Conservation (phyloP, 2,329 filamentous ascomycete genomes). For the Botrytis elliptica region DNA sequence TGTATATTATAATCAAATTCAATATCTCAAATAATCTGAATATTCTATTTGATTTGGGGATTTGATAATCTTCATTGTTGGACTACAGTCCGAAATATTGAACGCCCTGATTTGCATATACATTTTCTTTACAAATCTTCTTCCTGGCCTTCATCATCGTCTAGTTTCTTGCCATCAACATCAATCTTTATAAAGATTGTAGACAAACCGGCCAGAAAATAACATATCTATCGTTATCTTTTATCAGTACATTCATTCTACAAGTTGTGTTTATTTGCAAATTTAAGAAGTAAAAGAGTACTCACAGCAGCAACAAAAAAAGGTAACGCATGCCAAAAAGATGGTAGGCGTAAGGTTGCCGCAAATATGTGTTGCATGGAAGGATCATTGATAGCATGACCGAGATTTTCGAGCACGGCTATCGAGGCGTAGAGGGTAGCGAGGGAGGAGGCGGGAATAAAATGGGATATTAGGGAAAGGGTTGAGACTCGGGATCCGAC, state of each 20-base stretch:
- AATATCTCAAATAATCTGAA: too few species aligned
- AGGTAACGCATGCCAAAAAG: constrained; percentile 34
- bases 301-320: constrained; percentile 39
- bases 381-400: constrained; percentile 37
- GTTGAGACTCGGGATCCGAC: constrained; percentile 36
- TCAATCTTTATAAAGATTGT: constrained; percentile 7
- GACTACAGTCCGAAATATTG: too few species aligned
- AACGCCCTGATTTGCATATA: too few species aligned
- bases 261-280: background rate
- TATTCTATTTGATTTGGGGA: too few species aligned
- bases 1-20: too few species aligned
- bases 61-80: too few species aligned
- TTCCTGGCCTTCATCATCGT: background rate
- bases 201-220: constrained; percentile 10
- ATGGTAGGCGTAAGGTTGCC: constrained; percentile 27
- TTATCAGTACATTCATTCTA: background rate
- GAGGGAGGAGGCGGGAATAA: constrained; percentile 32
- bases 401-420: constrained; percentile 36
- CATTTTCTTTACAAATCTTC: background rate
- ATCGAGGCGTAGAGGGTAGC: constrained; percentile 36
- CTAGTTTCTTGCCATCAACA: background rate
- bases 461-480: constrained; percentile 34
- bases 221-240: background rate
- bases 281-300: background rate
- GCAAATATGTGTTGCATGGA: constrained; percentile 37